Base-by-base conservation (phyloP, 768 basidiomycete species). In the Trametes gibbosa region DNA sequence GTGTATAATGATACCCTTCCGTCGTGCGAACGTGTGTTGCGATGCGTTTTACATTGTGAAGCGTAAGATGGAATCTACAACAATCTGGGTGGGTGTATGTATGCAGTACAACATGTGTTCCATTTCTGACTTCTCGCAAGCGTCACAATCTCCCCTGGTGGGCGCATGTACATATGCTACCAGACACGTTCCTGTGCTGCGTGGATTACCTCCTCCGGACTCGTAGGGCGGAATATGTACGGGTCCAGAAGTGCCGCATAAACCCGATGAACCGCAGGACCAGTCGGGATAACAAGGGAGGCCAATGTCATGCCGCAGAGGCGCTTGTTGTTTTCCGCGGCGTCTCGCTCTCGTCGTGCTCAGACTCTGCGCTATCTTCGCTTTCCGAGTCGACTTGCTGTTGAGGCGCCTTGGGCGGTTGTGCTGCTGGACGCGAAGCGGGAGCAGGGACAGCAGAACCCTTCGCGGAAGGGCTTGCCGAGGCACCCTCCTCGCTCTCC, bases 71-170 rank as follows among this genome's bases (percentile, higher is more conserved):
- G 64, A 72, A 32, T 32, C 29, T 32, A 32, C 5, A 5, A 32
- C 29, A 32, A 32, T 32, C 29, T 32, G 29, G 10, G 4, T 50
- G 75, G 72, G 50, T 71, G 67, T 3, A 10, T 27, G 9, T 2
- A 9, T 23, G 40, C 46, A 25, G 47, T 56, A 49, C 47, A 49
- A 49, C 46, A 56, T 56, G 55, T 41, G 29, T 42, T 16, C 21
- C 4, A 32, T 32, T 40, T 49, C 47, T 32, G 49, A 55, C 47
- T 47, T 37, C 46, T 55, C 34, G 45, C 24, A 19, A 6, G 8
- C 19, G 9, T 37, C 14, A 34, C 13, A 13, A 39, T 7, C 25
- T 5, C 12, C 29, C 14, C 54, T 21, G 23, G 7, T 14, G 2
- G 34, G 37, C 5, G n/a, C 25, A 8, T 50, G 21, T 21, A 45